Evolutionary conservation across 345 rosid genomes (phyloP).

Genomic region (Camelina hispida): DNA sequence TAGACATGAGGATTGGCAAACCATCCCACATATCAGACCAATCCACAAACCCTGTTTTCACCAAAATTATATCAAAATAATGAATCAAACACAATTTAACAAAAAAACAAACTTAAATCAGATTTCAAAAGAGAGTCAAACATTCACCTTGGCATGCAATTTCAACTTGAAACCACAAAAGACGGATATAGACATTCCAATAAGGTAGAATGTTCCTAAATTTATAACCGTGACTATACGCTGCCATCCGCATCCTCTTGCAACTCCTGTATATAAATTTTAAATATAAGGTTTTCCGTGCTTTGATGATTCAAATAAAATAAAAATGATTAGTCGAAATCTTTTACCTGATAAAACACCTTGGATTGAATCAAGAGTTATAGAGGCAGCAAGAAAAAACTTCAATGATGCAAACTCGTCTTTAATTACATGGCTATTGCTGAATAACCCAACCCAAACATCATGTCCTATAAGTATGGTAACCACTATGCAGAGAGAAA

Average conservation of each 20-base stretch:
- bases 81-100: too few species aligned
- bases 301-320: neutral
- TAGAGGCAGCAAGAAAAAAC: conserved; percentile 60
- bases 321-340: neutral
- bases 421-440: conserved; percentile 46
- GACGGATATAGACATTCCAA: conserved; percentile 57
- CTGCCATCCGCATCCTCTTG: conserved; percentile 87
- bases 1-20: too few species aligned
- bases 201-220: conserved; percentile 53
- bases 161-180: conserved; percentile 62
- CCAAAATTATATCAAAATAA: too few species aligned
- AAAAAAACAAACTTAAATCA: too few species aligned
- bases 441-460: conserved; percentile 67
- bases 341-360: conserved; percentile 64
- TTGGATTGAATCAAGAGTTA: conserved; percentile 63
- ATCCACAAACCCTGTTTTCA: too few species aligned
- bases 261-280: conserved; percentile 52
- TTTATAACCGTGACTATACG: conserved; percentile 56
- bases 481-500: conserved; percentile 53
- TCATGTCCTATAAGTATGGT: conserved; percentile 58
- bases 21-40: too few species aligned
- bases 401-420: conserved; percentile 58
- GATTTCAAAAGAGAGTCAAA: conserved; percentile 1
- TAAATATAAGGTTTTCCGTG: too few species aligned
- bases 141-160: conserved; percentile 54